Percentiles rank a stretch among this genome's conserved stretches.
These are phyloP conservation scores for Dimocarpus longan DNA, from an alignment of 345 rosid species.

Conservation along the genomic window DNA sequence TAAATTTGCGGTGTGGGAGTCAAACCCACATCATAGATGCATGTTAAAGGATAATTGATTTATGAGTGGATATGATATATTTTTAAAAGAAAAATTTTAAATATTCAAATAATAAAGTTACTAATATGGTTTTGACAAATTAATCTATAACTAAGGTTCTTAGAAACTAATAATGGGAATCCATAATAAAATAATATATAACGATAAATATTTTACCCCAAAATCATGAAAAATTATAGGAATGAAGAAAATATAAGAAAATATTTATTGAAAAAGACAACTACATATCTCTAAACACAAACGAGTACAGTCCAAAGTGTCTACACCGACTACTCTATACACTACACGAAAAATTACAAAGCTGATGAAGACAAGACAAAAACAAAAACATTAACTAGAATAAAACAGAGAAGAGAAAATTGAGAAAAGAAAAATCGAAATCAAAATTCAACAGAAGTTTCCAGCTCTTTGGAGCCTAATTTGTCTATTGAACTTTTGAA, in stretches of 20 bases:
- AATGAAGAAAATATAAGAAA: background rate
- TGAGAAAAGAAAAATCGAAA: background rate
- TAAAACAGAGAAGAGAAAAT: too few species aligned
- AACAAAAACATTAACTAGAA: background rate
- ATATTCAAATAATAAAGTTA: too few species aligned
- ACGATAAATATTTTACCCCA: too few species aligned
- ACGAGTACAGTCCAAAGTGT: background rate
- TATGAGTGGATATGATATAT: too few species aligned
- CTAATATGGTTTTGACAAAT: background rate
- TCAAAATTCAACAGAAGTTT: slow-evolving; percentile 25
- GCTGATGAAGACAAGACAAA: background rate
- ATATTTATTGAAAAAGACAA: background rate
- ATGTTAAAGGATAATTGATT: too few species aligned
- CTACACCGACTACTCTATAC: background rate
- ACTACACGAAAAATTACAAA: background rate
- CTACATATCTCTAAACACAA: background rate
- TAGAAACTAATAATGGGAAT: background rate
- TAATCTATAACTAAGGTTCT: background rate
- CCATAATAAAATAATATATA: background rate
- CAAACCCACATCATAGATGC: too few species aligned
- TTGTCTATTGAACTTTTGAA: slow-evolving; percentile 56
- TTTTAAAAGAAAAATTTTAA: too few species aligned
- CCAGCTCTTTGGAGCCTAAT: slow-evolving; percentile 49
- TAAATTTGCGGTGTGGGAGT: too few species aligned
- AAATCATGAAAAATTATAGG: background rate